These are phyloP conservation scores for Myxozyma mucilagina DNA, from an alignment of 805 yeast genomes.

Conservation along the genomic window DNA sequence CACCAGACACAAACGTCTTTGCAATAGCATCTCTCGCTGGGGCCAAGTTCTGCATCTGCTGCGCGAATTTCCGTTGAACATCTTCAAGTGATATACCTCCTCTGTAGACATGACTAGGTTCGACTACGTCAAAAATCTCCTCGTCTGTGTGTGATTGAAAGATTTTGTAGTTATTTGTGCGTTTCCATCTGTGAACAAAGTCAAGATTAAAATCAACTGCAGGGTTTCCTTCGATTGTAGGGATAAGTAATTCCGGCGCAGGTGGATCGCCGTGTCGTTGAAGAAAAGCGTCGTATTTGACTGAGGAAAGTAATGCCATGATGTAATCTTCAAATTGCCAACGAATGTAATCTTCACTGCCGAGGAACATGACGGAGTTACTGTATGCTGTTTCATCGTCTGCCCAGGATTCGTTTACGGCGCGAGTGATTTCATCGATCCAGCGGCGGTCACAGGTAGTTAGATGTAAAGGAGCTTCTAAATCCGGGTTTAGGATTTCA, in stretches of 20 bases:
- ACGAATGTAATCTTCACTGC: constrained; percentile 86
- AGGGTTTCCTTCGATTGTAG: constrained; percentile 40
- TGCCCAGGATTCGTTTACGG: constrained; percentile 52
- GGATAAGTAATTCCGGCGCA: constrained; percentile 39
- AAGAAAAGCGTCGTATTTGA: constrained; percentile 65
- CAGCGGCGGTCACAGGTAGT: constrained; percentile 72
- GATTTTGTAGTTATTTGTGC: constrained; percentile 54
- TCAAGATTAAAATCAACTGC: constrained; percentile 46
- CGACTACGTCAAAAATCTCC: constrained; percentile 64
- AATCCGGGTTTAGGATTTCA: constrained; percentile 48
- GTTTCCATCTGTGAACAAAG: constrained; percentile 57
- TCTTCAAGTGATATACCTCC: constrained; percentile 35
- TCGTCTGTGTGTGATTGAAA: constrained; percentile 64
- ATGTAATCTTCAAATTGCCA: constrained; percentile 88
- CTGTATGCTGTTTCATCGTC: constrained; percentile 42
- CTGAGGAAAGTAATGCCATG: constrained; percentile 69
- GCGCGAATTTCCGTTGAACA: constrained; percentile 33
- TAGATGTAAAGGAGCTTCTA: constrained; percentile 49
- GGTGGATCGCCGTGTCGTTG: constrained; percentile 44
- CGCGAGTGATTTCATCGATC: constrained; percentile 56
- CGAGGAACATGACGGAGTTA: constrained; percentile 54
- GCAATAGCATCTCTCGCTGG: constrained; percentile 36
- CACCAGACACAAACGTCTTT: constrained; percentile 31
- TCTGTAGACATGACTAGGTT: constrained; percentile 46
- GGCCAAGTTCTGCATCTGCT: constrained; percentile 32